These are phyloP conservation scores for Plantago ovata DNA, from an alignment of 257 asterid genomes.

Conservation along the genomic window DNA sequence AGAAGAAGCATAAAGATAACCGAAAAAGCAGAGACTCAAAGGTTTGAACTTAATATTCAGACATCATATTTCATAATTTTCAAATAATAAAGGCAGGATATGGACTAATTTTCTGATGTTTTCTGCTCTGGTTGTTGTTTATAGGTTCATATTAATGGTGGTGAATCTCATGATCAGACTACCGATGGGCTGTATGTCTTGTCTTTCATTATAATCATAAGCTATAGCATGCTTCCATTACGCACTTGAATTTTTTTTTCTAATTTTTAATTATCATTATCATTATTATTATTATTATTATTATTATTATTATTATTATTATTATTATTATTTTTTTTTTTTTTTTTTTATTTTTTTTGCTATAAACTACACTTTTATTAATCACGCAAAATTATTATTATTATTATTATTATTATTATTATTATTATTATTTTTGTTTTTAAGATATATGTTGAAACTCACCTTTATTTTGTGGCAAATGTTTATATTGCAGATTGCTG, in stretches of 20 bases:
- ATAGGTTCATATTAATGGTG: conserved; percentile 48
- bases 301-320: no score
- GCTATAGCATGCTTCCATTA: background rate
- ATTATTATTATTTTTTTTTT: no score
- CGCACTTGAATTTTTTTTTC: no score
- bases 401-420: no score
- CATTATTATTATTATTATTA: no score
- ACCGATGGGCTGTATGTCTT: conserved; percentile 63
- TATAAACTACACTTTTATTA: no score
- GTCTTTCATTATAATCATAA: conserved; percentile 10
- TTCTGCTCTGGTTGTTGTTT: conserved; percentile 30
- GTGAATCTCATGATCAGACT: conserved; percentile 44
- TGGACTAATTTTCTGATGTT: conserved; percentile 15
- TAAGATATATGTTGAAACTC: background rate
- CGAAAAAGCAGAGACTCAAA: conserved; percentile 73
- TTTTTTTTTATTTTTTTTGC: no score
- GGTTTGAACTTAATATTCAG: conserved; percentile 44
- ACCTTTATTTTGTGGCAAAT: conserved; percentile 10
- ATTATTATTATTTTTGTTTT: no score
- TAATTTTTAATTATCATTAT: no score
- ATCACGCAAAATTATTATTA: no score
- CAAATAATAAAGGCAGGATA: conserved; percentile 14
- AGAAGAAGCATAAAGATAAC: conserved; percentile 68
- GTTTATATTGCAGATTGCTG: conserved; percentile 50
- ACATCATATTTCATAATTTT: conserved; percentile 6